Conservation (phyloP, 2,329 filamentous ascomycete species). For the Chalaropsis ovoidea region DNA sequence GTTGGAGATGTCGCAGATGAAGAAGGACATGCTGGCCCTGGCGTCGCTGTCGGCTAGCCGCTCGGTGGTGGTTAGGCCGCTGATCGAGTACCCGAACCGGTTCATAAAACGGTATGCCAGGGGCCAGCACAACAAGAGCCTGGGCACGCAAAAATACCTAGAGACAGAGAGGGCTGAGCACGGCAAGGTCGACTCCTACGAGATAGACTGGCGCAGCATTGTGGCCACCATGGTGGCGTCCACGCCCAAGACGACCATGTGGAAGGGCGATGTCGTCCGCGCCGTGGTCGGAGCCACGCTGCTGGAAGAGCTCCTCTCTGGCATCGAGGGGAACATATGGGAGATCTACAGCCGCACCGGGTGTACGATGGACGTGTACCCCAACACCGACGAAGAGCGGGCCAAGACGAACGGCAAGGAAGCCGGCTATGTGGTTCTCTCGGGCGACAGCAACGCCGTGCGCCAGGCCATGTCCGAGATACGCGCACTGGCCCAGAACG, state of each 20-base stretch:
- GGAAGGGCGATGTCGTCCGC: conserved; percentile 33
- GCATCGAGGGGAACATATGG: conserved; percentile 28
- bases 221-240: conserved; percentile 34
- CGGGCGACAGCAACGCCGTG: conserved; percentile 32
- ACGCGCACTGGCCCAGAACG: conserved; percentile 27
- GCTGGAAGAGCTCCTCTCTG: conserved; percentile 27
- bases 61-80: conserved; percentile 16
- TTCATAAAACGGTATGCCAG: not conserved
- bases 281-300: conserved; percentile 33
- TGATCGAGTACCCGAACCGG: conserved; percentile 9
- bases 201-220: conserved; percentile 35
- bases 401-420: conserved; percentile 1
- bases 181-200: not conserved
- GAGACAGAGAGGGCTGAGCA: not conserved
- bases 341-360: conserved; percentile 31
- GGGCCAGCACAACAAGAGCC: conserved; percentile 10
- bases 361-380: conserved; percentile 27
- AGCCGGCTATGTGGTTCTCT: conserved; percentile 30
- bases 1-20: conserved; percentile 2
- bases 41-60: conserved; percentile 6
- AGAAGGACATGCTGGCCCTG: conserved; percentile 9
- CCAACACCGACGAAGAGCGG: conserved; percentile 6
- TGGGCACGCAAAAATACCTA: conserved; percentile 12
- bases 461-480: conserved; percentile 28
- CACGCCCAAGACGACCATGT: conserved; percentile 32